Evolutionary conservation across 2,329 filamentous ascomycete genomes (phyloP).

Genomic region (Diaporthe sp.): DNA sequence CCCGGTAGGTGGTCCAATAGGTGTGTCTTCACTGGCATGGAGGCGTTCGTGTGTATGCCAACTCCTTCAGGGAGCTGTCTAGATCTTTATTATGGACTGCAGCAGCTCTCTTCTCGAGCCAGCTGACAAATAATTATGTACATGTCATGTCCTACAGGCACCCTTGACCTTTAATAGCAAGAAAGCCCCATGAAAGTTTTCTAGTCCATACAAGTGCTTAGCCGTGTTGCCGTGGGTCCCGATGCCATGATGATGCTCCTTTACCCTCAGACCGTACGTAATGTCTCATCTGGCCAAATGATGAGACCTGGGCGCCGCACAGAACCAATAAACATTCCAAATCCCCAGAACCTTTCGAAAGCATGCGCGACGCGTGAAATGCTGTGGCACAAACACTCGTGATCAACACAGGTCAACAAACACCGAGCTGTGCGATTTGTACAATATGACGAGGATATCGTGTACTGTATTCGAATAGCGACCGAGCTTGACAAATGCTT

Average conservation of each 20-base stretch:
- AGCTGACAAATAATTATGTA: slow-evolving; percentile 31
- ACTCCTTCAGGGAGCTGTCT: slow-evolving; percentile 12
- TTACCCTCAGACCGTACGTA: neutral
- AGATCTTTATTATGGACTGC: slow-evolving; percentile 23
- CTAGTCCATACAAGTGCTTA: slow-evolving; percentile 15
- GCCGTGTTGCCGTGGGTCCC: neutral
- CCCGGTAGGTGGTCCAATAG: neutral
- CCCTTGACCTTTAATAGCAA: slow-evolving; percentile 7
- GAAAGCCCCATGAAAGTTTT: slow-evolving; percentile 22
- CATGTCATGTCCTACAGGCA: slow-evolving; percentile 14
- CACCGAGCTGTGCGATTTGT: slow-evolving; percentile 20
- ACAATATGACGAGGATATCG: slow-evolving; percentile 33
- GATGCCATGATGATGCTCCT: slow-evolving; percentile 7
- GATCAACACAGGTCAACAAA: slow-evolving; percentile 17
- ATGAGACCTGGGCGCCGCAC: slow-evolving; percentile 18
- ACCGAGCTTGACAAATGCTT: slow-evolving; percentile 24
- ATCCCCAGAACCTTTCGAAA: slow-evolving; percentile 26
- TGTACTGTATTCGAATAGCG: slow-evolving; percentile 30
- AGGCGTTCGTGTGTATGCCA: neutral
- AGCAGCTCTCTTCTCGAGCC: slow-evolving; percentile 6
- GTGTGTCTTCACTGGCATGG: neutral
- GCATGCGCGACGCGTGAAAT: neutral
- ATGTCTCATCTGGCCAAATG: neutral
- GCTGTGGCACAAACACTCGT: slow-evolving; percentile 15
- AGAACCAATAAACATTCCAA: slow-evolving; percentile 31